Percentiles rank a stretch among this genome's conserved stretches.
These are phyloP conservation scores for Verticillium dahliae DNA, from an alignment of 2,329 filamentous ascomycete species.

Conservation along the genomic window DNA sequence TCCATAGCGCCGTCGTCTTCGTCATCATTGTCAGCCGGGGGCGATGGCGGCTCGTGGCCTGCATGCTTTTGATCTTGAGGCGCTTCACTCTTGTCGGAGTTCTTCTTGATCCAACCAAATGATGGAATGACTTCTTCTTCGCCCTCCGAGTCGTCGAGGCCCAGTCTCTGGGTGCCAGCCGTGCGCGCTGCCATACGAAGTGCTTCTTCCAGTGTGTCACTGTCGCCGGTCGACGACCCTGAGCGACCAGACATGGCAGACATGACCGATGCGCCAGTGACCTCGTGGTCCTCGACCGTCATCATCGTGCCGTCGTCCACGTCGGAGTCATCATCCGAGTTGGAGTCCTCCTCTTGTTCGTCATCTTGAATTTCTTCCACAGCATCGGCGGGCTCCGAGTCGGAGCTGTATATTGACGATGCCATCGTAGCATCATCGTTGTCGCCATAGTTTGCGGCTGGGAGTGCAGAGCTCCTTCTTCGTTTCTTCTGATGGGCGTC, in stretches of 20 bases:
- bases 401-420: constrained; percentile 72
- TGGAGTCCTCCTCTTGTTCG: constrained; percentile 28
- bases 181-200: constrained; percentile 67
- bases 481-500: constrained; percentile 43
- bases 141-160: constrained; percentile 37
- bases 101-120: constrained; percentile 67
- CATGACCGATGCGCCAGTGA: constrained; percentile 60
- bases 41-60: neutral
- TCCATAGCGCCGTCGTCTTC: constrained; percentile 35
- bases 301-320: constrained; percentile 75
- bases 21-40: constrained; percentile 3
- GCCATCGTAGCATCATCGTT: constrained; percentile 62
- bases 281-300: constrained; percentile 74
- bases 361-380: constrained; percentile 48
- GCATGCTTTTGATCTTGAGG: constrained; percentile 6
- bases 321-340: constrained; percentile 46
- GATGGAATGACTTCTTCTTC: constrained; percentile 69
- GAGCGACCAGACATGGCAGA: constrained; percentile 58
- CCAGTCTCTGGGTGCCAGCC: constrained; percentile 67
- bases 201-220: constrained; percentile 69
- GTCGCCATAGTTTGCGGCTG: constrained; percentile 57
- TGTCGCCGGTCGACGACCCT: constrained; percentile 44
- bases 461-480: constrained; percentile 61
- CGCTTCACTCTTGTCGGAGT: neutral
- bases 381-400: constrained; percentile 50